Evolutionary conservation across 768 basidiomycete species (phyloP).

Genomic region (Mycena metata): DNA sequence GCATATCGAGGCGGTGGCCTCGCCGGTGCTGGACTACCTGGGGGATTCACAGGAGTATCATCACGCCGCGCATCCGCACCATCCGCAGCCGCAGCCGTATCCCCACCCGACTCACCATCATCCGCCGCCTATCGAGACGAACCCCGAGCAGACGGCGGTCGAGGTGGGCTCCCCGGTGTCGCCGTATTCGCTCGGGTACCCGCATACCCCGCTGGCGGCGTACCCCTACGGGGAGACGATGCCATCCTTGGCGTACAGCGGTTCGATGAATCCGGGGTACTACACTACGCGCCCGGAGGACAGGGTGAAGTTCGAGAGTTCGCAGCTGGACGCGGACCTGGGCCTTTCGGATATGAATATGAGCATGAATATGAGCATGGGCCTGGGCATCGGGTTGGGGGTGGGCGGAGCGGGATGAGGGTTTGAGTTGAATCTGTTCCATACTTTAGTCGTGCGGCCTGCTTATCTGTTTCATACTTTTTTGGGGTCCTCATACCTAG

Average conservation of each 20-base stretch:
- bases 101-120: constrained; percentile 13
- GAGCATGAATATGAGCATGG: constrained; percentile 31
- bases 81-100: constrained; percentile 6
- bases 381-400: constrained; percentile 32
- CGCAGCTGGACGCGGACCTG: constrained; percentile 31
- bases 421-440: constrained; percentile 2
- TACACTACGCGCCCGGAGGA: constrained; percentile 28
- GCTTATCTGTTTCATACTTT: too few relatives aligned
- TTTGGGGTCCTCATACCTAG: too few relatives aligned
- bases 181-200: constrained; percentile 38
- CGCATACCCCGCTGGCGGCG: constrained; percentile 28
- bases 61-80: constrained; percentile 15
- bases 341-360: constrained; percentile 26
- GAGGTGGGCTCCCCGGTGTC: constrained; percentile 14
- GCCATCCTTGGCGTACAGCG: constrained; percentile 16
- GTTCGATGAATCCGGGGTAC: constrained; percentile 12
- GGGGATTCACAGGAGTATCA: constrained; percentile 24
- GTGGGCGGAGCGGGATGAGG: constrained; percentile 36
- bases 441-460: too few relatives aligned
- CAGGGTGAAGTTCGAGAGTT: constrained; percentile 21
- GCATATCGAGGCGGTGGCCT: constrained; percentile 15
- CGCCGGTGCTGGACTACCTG: constrained; percentile 23
- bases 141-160: constrained; percentile 8
- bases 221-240: constrained; percentile 35
- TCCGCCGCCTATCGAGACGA: constrained; percentile 8